Evolutionary conservation across 2,329 filamentous ascomycete genomes (phyloP).

Genomic region (Fusarium bulbicola): DNA sequence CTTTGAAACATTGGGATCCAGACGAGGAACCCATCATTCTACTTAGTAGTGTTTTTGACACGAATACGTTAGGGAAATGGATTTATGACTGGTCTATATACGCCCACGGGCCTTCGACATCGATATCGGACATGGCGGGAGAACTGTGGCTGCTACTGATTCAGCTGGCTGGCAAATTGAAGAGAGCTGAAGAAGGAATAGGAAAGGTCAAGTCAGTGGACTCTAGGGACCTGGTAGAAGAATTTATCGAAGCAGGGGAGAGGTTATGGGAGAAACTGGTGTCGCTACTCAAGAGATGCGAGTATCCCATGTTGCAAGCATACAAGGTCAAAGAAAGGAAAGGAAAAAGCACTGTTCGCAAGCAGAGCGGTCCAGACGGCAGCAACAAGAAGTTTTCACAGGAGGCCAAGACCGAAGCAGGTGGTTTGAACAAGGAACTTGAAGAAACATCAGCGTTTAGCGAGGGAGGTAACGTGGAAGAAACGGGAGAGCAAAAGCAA

Average conservation of each 20-base stretch:
- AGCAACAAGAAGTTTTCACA: rapidly evolving
- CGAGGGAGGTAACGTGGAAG: rapidly evolving
- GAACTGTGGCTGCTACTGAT: rapidly evolving
- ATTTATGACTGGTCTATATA: neutral
- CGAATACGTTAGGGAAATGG: neutral
- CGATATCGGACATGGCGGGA: neutral
- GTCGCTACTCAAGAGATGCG: neutral
- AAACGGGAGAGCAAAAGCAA: rapidly evolving
- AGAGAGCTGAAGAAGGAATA: rapidly evolving
- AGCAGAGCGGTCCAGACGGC: rapidly evolving
- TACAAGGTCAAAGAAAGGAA: too few relatives aligned
- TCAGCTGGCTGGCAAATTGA: rapidly evolving
- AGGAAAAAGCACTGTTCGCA: rapidly evolving
- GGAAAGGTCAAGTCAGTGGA: rapidly evolving
- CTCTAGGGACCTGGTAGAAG: rapidly evolving
- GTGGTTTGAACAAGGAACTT: rapidly evolving
- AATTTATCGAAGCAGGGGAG: rapidly evolving
- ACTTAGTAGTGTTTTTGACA: neutral
- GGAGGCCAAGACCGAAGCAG: rapidly evolving
- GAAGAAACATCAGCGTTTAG: rapidly evolving
- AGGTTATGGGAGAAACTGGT: rapidly evolving
- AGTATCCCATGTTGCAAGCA: neutral
- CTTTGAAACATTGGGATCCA: neutral
- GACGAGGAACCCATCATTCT: neutral
- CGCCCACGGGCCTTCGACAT: neutral